Evolutionary conservation across 2,329 filamentous ascomycete genomes (phyloP), one percentile per base, ranked within the genome.

Genomic region (Polytolypa hystricis): DNA sequence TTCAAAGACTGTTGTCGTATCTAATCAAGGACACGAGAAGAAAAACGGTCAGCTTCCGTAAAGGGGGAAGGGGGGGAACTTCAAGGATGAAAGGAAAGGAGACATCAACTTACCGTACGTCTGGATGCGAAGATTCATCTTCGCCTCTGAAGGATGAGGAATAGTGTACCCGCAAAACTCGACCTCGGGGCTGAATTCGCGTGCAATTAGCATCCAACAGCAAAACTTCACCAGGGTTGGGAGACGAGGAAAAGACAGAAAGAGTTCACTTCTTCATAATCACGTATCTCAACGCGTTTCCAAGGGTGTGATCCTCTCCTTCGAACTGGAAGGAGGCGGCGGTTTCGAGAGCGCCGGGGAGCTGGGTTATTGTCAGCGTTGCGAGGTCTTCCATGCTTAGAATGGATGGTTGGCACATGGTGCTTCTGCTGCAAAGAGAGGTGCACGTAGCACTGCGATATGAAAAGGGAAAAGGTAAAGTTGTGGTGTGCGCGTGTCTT

Each of bases 101-200:
- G n/a, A 12, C 26, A 9, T 10, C 23, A 30, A 62, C 77, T 56
- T 67, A 94, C 89, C 84, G 53, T 91, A 96, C 47, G 89, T 98
- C 63, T 98, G 91, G 44, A 98, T 96, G 52, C 91, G 77, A 43
- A 98, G 69, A 55, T 96, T 94, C 89, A 98, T 94, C 65, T 93
- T 91, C 27, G 79, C 69, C 62, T 98, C 91, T 26, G 87, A 93
- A 34, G 91, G 91, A 63, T 98, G 91, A 19, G 91, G 91, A 43
- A 98, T 96, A 5, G 89, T 84, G 62, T 98, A 98, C 42, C 89
- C 91, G 62, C 91, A 96, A 64, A 98, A 95, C 60, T 98, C 91
- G 42, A 98, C 91, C 45, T 91, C 78, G 19, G 91, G 89, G 60
- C 89, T 96, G 46, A 36, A 36, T 12, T n/a, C 11, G 19, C 14